phyloP scores from a whole-genome alignment of 2,329 filamentous ascomycete species.

The Aspergillus persii region DNA sequence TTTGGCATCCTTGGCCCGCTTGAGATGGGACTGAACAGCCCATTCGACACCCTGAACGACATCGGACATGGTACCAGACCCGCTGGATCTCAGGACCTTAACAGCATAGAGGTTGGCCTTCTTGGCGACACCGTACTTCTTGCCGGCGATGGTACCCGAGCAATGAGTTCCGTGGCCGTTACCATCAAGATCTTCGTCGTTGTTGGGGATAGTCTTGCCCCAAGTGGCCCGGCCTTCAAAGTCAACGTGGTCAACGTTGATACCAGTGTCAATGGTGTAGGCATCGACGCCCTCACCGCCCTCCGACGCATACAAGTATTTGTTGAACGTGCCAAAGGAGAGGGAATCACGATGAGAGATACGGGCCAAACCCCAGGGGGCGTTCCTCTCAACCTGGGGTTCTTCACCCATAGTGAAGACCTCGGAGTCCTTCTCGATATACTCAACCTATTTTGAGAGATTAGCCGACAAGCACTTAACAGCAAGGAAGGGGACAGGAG shows the following conservation, averaged over 20 bases:
- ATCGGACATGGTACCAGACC: constrained; percentile 97
- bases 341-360: constrained; percentile 90
- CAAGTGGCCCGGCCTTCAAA: constrained; percentile 94
- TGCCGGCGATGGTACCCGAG: constrained; percentile 94
- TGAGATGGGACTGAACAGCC: constrained; percentile 75
- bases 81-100: constrained; percentile 97
- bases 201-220: constrained; percentile 91
- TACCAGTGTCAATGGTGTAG: constrained; percentile 97
- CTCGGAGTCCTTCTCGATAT: constrained; percentile 90
- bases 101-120: constrained; percentile 96
- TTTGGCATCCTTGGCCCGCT: constrained; percentile 76
- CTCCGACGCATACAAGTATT: constrained; percentile 88
- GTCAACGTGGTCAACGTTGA: constrained; percentile 90
- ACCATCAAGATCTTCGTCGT: constrained; percentile 85
- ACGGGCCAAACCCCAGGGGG: constrained; percentile 98
- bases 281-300: constrained; percentile 97
- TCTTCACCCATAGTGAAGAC: constrained; percentile 71
- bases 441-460: constrained; percentile 69
- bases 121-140: constrained; percentile 99
- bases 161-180: constrained; percentile 99
- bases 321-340: constrained; percentile 92
- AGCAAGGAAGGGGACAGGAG: neutral
- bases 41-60: constrained; percentile 98
- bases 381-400: constrained; percentile 75
- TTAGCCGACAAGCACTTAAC: neutral